These are phyloP conservation scores for Gleditsia sinensis DNA, from an alignment of 306 rosid genomes.

Conservation along the genomic window DNA sequence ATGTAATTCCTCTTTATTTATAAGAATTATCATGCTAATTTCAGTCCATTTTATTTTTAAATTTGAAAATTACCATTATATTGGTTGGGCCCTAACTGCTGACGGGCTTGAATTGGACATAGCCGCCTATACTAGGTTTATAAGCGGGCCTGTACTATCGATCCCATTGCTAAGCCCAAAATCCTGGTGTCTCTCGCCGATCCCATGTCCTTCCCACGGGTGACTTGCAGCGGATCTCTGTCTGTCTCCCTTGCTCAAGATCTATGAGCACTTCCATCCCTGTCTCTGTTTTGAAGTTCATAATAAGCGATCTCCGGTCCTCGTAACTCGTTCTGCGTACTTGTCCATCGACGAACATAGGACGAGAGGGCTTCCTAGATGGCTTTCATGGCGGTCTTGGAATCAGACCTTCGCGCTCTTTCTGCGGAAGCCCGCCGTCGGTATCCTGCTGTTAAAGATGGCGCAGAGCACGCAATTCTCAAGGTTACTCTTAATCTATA, in stretches of 20 bases:
- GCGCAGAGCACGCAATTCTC: slow-evolving; percentile 91
- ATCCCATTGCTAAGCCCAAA: slow-evolving; percentile 24
- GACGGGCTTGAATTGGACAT: too few relatives aligned
- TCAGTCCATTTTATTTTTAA: too few relatives aligned
- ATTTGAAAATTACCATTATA: too few relatives aligned
- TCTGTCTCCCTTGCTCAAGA: slow-evolving; percentile 40
- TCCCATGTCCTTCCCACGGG: slow-evolving; percentile 44
- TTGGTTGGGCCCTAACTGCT: too few relatives aligned
- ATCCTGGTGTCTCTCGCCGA: neutral
- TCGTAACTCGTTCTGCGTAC: neutral
- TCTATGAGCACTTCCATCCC: slow-evolving; percentile 34
- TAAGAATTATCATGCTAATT: too few relatives aligned
- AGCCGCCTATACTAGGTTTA: neutral
- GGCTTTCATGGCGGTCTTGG: slow-evolving; percentile 99
- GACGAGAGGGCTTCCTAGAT: slow-evolving; percentile 45
- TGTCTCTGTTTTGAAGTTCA: slow-evolving; percentile 20
- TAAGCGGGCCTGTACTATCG: neutral
- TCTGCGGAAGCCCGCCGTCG: slow-evolving; percentile 99
- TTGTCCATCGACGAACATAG: slow-evolving; percentile 11
- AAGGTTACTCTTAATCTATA: slow-evolving; percentile 55
- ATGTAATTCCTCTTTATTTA: too few relatives aligned
- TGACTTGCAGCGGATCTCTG: slow-evolving; percentile 35
- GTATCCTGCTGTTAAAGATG: slow-evolving; percentile 88
- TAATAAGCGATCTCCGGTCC: slow-evolving; percentile 17
- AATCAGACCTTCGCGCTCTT: slow-evolving; percentile 98